Conservation (phyloP, 2,329 filamentous ascomycete genomes). For the Pochonia chlamydosporia region DNA sequence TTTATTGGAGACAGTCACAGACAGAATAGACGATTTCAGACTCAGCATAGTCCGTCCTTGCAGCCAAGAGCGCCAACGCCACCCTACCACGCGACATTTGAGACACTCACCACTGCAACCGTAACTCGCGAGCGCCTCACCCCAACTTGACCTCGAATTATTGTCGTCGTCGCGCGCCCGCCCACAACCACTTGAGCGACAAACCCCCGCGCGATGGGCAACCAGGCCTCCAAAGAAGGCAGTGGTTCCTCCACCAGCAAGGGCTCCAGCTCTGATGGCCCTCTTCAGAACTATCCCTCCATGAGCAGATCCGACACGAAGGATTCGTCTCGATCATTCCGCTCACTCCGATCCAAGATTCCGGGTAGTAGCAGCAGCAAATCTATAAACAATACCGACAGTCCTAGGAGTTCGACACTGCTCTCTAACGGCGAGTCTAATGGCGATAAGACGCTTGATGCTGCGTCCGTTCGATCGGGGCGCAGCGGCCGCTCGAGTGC, state of each 20-base stretch:
- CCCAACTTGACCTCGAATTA: slow-evolving; percentile 5
- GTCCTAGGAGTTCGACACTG: slow-evolving; percentile 70
- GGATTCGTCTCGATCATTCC: slow-evolving; percentile 82
- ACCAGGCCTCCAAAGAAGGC: slow-evolving; percentile 62
- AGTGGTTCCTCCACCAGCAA: slow-evolving; percentile 41
- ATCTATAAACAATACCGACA: slow-evolving; percentile 55
- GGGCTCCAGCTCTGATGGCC: slow-evolving; percentile 38
- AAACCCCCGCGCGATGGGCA: slow-evolving; percentile 55
- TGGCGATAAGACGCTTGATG: slow-evolving; percentile 61
- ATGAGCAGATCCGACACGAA: slow-evolving; percentile 91
- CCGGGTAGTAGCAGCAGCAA: slow-evolving; percentile 54
- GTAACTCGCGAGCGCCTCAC: slow-evolving; percentile 2
- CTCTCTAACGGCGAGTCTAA: slow-evolving; percentile 53
- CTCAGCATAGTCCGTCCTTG: slow-evolving; percentile 10
- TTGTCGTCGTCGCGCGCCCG: not conserved
- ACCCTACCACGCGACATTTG: slow-evolving; percentile 22
- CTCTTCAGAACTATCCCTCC: slow-evolving; percentile 79
- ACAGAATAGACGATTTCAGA: not conserved
- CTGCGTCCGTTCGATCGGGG: slow-evolving; percentile 66
- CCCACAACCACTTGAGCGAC: slow-evolving; percentile 5
- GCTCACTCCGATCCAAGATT: slow-evolving; percentile 83
- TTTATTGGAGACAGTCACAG: too few relatives aligned
- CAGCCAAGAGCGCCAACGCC: slow-evolving; percentile 9
- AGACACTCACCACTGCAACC: slow-evolving; percentile 16
- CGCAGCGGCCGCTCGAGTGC: slow-evolving; percentile 50